Evolutionary conservation across 371 early-diverging fungal species (phyloP).

Genomic region (Mortierella sp.): DNA sequence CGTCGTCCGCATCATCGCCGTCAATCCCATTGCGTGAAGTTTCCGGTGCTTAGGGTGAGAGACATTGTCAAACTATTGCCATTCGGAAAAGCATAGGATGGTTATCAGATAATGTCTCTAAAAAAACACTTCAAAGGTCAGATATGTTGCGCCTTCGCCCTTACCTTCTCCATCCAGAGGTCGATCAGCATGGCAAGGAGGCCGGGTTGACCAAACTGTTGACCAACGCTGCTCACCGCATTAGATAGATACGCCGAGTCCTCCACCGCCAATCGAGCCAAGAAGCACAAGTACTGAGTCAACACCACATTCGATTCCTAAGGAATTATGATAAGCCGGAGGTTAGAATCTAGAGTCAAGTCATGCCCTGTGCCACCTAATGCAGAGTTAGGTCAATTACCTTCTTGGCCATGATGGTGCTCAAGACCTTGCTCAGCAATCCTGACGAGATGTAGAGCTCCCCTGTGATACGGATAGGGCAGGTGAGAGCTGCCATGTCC

Average conservation of each 20-base stretch:
- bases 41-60: constrained; percentile 81
- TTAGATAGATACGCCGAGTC: constrained; percentile 68
- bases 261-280: constrained; percentile 75
- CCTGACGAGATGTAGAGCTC: constrained; percentile 68
- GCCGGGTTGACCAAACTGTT: constrained; percentile 61
- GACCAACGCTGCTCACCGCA: constrained; percentile 61
- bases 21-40: constrained; percentile 78
- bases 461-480: constrained; percentile 65
- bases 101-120: neutral
- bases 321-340: neutral
- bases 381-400: constrained; percentile 42
- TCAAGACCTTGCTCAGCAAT: constrained; percentile 65
- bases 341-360: neutral
- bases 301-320: constrained; percentile 74
- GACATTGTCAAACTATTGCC: constrained; percentile 78
- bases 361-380: neutral
- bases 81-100: neutral
- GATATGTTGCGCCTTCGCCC: neutral
- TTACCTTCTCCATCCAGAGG: constrained; percentile 79
- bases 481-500: constrained; percentile 70
- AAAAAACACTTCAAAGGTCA: neutral
- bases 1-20: constrained; percentile 70
- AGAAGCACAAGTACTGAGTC: constrained; percentile 72
- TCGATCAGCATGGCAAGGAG: constrained; percentile 67
- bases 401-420: constrained; percentile 66